These are phyloP conservation scores for Pythium guiyangense DNA, from an alignment of 352 stramenopile species.

Conservation along the genomic window DNA sequence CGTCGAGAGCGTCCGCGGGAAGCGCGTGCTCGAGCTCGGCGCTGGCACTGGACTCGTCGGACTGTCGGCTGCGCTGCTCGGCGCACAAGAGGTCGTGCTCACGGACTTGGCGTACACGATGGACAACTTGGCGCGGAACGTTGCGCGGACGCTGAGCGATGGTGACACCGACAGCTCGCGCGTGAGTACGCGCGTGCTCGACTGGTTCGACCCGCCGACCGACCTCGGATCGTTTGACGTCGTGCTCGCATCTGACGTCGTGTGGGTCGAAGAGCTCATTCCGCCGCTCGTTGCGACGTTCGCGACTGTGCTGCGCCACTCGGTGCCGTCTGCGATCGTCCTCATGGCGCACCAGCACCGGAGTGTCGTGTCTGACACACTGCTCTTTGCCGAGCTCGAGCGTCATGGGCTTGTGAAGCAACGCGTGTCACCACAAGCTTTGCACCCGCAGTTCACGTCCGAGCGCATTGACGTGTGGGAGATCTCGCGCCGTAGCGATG, in stretches of 20 bases:
- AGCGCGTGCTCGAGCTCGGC: constrained; percentile 76
- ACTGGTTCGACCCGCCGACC: constrained; percentile 60
- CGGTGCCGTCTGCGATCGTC: constrained; percentile 26
- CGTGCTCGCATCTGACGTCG: constrained; percentile 87
- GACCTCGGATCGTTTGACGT: constrained; percentile 70
- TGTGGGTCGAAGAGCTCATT: constrained; percentile 89
- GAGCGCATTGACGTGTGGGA: constrained; percentile 15
- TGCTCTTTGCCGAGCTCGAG: constrained; percentile 52
- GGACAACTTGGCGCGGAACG: constrained; percentile 66
- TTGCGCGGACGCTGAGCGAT: constrained; percentile 29
- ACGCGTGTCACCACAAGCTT: constrained; percentile 2
- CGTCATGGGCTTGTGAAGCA: constrained; percentile 16
- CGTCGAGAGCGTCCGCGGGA: constrained; percentile 21
- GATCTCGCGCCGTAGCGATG: constrained; percentile 3
- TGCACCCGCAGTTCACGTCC: constrained; percentile 16
- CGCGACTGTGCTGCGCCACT: constrained; percentile 36
- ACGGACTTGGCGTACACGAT: constrained; percentile 89
- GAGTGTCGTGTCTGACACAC: constrained; percentile 48
- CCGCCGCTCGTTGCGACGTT: constrained; percentile 81
- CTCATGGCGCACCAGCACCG: constrained; percentile 75
- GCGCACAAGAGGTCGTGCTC: constrained; percentile 68
- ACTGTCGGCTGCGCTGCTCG: constrained; percentile 71
- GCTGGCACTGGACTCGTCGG: constrained; percentile 84
- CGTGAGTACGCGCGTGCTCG: constrained; percentile 29
- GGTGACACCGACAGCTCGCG: constrained; percentile 13